Conservation (phyloP, 2,329 filamentous ascomycete genomes). For the Clonostachys solani region DNA sequence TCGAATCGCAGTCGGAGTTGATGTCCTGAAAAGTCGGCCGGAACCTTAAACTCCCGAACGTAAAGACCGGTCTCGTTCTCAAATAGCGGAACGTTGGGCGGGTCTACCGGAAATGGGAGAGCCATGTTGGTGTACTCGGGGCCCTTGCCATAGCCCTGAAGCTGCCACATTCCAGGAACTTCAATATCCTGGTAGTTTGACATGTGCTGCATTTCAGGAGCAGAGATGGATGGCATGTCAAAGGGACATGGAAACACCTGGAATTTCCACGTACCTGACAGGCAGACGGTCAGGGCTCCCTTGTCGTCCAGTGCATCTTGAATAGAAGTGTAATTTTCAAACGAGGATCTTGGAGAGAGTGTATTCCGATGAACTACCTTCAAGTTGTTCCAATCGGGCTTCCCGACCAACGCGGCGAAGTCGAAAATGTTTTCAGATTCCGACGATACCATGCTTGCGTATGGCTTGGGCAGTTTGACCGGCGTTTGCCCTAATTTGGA, state of each 20-base stretch:
- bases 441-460: no score
- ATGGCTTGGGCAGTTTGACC: no score
- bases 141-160: slow-evolving; percentile 55
- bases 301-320: slow-evolving; percentile 35
- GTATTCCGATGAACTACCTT: slow-evolving; percentile 56
- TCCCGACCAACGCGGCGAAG: no score
- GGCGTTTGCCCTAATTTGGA: no score
- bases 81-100: slow-evolving; percentile 52
- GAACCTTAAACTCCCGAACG: slow-evolving; percentile 46
- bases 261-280: slow-evolving; percentile 54
- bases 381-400: slow-evolving; percentile 55
- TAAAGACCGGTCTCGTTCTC: slow-evolving; percentile 63
- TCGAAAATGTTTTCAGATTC: no score
- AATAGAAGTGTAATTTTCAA: slow-evolving; percentile 46
- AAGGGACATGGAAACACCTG: slow-evolving; percentile 39
- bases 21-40: slow-evolving; percentile 30
- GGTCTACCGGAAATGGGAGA: slow-evolving; percentile 60
- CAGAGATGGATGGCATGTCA: no score
- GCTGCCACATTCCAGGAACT: slow-evolving; percentile 66
- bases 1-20: slow-evolving; percentile 62
- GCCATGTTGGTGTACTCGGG: slow-evolving; percentile 65
- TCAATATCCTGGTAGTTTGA: no score
- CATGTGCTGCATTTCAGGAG: no score
- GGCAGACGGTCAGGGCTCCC: not conserved
- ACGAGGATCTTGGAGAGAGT: slow-evolving; percentile 51